Evolutionary conservation across 371 early-diverging fungal species (phyloP).

Genomic region (Mucor velutinosus): DNA sequence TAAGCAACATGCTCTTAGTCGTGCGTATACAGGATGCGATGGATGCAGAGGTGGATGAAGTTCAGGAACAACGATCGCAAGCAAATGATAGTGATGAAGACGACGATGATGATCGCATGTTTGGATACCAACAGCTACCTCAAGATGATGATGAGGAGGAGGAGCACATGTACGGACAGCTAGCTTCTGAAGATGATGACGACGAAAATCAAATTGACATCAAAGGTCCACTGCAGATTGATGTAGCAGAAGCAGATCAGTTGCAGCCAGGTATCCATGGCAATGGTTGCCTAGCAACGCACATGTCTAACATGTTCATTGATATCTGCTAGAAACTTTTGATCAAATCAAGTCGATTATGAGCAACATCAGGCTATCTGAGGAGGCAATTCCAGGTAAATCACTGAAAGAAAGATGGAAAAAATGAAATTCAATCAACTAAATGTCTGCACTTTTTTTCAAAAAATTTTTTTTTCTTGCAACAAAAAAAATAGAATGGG

Average conservation of each 20-base stretch:
- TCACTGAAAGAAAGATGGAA: constrained; percentile 1
- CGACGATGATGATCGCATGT: constrained; percentile 7
- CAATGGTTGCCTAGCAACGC: background rate
- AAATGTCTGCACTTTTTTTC: constrained; percentile 2
- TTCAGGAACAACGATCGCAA: background rate
- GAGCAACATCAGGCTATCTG: constrained; percentile 35
- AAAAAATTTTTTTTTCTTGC: background rate
- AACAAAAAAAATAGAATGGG: constrained; percentile 32
- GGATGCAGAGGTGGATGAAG: constrained; percentile 4
- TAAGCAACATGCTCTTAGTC: background rate
- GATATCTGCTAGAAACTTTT: constrained; percentile 27
- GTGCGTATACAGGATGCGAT: constrained; percentile 19
- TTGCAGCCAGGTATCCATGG: constrained; percentile 24
- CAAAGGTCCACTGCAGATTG: constrained; percentile 17
- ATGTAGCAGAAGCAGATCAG: constrained; percentile 15
- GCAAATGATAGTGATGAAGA: constrained; percentile 11
- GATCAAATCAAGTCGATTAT: constrained; percentile 43
- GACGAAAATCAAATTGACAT: constrained; percentile 5
- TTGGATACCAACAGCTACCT: constrained; percentile 35
- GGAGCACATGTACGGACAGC: constrained; percentile 14
- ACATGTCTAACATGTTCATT: background rate
- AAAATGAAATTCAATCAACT: background rate
- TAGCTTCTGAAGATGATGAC: constrained; percentile 23
- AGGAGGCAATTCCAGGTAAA: constrained; percentile 40
- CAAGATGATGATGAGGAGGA: constrained; percentile 40